phyloP scores from a whole-genome alignment of 2,329 filamentous ascomycete genomes.

The Hortaea werneckii region DNA sequence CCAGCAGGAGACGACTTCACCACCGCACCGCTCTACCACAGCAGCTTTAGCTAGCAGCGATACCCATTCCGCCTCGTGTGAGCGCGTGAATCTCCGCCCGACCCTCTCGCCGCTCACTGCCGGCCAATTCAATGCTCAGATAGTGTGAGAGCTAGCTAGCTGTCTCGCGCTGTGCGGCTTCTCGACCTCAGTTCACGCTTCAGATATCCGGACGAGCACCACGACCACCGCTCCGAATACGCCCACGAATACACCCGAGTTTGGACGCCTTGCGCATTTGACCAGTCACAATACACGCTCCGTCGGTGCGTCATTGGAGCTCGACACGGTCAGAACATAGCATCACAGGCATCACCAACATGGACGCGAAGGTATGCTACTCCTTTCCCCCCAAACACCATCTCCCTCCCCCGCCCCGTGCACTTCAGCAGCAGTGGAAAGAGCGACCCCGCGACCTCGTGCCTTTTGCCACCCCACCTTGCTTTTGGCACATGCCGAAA shows the following conservation, averaged over 20 bases:
- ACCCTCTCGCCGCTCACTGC: neutral
- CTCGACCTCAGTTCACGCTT: neutral
- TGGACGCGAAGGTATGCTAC: constrained; percentile 20
- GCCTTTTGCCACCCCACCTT: neutral
- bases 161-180: neutral
- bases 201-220: no score
- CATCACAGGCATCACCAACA: constrained; percentile 6
- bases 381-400: neutral
- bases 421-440: neutral
- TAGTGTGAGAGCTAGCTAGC: neutral
- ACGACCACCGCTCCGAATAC: no score
- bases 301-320: no score
- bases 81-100: no score
- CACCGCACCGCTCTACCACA: constrained; percentile 2
- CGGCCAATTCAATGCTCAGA: neutral
- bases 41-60: constrained; percentile 4
- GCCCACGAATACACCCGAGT: no score
- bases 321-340: no score
- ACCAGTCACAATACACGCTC: neutral
- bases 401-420: constrained; percentile 1
- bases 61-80: neutral
- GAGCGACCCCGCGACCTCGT: neutral
- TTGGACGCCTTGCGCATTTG: no score
- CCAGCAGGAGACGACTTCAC: neutral
- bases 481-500: no score